Percentiles rank a stretch among this genome's conserved stretches.
phyloP scores from a whole-genome alignment of 1,284 basidiomycete species.

The Trichosporon coremiiforme region DNA sequence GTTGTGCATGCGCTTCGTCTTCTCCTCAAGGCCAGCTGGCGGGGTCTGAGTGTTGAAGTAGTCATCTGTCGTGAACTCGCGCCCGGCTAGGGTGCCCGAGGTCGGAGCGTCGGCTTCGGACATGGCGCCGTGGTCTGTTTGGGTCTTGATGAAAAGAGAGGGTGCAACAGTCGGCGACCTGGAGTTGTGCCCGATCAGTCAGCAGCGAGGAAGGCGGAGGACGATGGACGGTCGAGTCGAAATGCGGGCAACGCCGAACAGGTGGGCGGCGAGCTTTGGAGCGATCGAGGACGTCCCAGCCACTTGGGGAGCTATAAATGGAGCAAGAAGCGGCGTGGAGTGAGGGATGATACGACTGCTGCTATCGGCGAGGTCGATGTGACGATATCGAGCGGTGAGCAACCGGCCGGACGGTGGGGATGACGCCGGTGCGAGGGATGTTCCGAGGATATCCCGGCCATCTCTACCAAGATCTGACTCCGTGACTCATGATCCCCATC shows the following conservation, averaged over 20 bases:
- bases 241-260: slow-evolving; percentile 6
- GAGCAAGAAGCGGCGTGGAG: background rate
- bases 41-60: slow-evolving; percentile 84
- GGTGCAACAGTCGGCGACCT: background rate
- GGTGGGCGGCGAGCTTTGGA: slow-evolving; percentile 4
- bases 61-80: slow-evolving; percentile 72
- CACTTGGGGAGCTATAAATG: background rate
- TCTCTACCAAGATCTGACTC: background rate
- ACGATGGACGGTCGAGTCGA: background rate
- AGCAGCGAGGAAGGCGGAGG: background rate
- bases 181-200: background rate
- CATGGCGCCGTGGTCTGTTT: slow-evolving; percentile 4
- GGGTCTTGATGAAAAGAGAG: background rate
- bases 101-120: slow-evolving; percentile 6
- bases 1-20: slow-evolving; percentile 64
- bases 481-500: background rate
- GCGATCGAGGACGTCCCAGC: background rate
- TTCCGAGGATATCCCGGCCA: slow-evolving; percentile 1
- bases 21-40: slow-evolving; percentile 68
- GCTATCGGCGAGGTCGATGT: background rate
- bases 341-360: background rate
- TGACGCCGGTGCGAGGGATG: slow-evolving; percentile 9
- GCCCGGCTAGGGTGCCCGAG: slow-evolving; percentile 17
- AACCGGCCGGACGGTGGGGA: background rate
- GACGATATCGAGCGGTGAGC: background rate